Percentiles rank a stretch among this genome's conserved stretches.
These are phyloP conservation scores for Cystobasidium slooffiae DNA, from an alignment of 1,284 basidiomycete species.

Conservation along the genomic window DNA sequence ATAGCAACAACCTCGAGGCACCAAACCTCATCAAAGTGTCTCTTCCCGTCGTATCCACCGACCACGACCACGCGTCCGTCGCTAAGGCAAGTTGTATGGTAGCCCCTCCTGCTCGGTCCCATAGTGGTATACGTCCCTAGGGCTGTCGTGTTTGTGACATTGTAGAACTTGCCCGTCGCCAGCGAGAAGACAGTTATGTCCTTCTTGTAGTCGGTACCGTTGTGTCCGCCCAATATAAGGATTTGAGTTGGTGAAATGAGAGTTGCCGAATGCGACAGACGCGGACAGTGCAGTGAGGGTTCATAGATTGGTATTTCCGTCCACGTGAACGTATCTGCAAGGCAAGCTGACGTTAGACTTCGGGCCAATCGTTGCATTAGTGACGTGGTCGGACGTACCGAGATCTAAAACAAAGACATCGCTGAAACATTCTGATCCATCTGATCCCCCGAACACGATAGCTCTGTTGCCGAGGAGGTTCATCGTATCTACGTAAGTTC, in stretches of 20 bases:
- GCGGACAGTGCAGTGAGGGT: constrained; percentile 44
- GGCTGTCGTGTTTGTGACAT: constrained; percentile 5
- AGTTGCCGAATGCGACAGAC: constrained; percentile 49
- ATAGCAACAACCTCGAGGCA: constrained; percentile 18
- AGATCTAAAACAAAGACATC: constrained; percentile 46
- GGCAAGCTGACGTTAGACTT: neutral
- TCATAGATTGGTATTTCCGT: constrained; percentile 46
- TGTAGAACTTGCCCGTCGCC: constrained; percentile 36
- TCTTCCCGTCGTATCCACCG: constrained; percentile 42
- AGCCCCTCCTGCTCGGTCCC: constrained; percentile 23
- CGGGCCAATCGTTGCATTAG: neutral
- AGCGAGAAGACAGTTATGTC: constrained; percentile 48
- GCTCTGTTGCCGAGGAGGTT: constrained; percentile 44
- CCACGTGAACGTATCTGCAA: constrained; percentile 48
- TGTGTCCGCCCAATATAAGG: constrained; percentile 51
- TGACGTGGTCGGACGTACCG: constrained; percentile 24
- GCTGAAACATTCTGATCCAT: constrained; percentile 47
- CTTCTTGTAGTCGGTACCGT: constrained; percentile 50
- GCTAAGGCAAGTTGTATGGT: constrained; percentile 22
- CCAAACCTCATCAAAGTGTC: constrained; percentile 41
- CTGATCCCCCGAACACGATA: constrained; percentile 47
- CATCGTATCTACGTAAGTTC: constrained; percentile 41
- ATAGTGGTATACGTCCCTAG: neutral
- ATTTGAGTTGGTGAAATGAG: constrained; percentile 47
- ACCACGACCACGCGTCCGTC: constrained; percentile 25